Evolutionary conservation across 331 rosid species (phyloP).

Genomic region (Phaseolus coccineus): DNA sequence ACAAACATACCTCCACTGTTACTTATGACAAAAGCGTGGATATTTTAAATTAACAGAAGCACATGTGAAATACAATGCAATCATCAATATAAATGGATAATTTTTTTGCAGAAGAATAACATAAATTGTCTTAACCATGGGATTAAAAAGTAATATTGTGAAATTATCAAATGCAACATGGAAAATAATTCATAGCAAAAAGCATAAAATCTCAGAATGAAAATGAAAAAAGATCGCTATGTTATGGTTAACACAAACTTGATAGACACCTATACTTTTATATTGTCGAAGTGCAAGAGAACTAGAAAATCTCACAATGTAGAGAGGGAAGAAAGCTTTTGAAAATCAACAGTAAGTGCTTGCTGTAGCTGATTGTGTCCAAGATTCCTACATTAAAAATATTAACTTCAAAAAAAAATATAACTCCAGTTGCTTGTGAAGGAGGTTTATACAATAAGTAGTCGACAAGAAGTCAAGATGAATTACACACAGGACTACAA

Average conservation of each 20-base stretch:
- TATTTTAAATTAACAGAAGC: constrained; percentile 31
- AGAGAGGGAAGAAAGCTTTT: constrained; percentile 70
- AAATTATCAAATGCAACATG: constrained; percentile 23
- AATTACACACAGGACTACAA: constrained; percentile 74
- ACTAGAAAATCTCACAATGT: constrained; percentile 74
- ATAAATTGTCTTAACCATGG: constrained; percentile 33
- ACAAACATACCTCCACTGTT: constrained; percentile 14
- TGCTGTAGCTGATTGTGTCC: constrained; percentile 90
- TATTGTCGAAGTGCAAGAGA: constrained; percentile 41
- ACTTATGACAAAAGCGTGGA: neutral
- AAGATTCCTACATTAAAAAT: constrained; percentile 67
- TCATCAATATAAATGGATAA: neutral
- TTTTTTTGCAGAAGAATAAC: constrained; percentile 16
- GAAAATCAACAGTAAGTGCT: constrained; percentile 58
- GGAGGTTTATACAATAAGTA: constrained; percentile 37
- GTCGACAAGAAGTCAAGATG: constrained; percentile 35
- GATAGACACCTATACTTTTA: constrained; percentile 38
- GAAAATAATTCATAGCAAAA: constrained; percentile 14
- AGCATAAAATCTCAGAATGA: constrained; percentile 21
- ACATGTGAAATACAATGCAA: constrained; percentile 7
- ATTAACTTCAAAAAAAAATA: constrained; percentile 27
- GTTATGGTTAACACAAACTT: constrained; percentile 24
- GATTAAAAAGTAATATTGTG: constrained; percentile 17
- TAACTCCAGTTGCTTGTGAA: constrained; percentile 28
- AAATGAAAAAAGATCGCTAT: neutral